phyloP scores from a whole-genome alignment of 805 yeast species.

The Wickerhamomyces canadensis region DNA sequence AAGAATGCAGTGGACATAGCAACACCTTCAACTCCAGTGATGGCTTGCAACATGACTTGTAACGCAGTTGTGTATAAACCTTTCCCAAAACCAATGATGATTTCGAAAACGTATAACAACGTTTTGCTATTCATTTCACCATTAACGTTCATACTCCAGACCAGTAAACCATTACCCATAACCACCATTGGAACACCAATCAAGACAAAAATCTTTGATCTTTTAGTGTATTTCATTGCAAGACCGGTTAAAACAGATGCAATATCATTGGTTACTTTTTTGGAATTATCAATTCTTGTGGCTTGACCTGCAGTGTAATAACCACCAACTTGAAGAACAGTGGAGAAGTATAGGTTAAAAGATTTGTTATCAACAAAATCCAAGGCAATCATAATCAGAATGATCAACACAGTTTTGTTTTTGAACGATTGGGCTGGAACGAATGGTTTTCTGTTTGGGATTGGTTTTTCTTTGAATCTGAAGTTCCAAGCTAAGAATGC shows the following conservation, averaged over 20 bases:
- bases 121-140: conserved; percentile 12
- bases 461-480: conserved; percentile 5
- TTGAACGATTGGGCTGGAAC: conserved; percentile 22
- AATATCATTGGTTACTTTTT: conserved; percentile 24
- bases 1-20: conserved; percentile 29
- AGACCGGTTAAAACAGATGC: conserved; percentile 24
- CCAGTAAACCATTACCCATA: conserved; percentile 25
- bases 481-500: conserved; percentile 21
- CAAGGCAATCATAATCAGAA: conserved; percentile 17
- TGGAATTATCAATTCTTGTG: conserved; percentile 26
- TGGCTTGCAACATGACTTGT: conserved; percentile 25
- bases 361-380: conserved; percentile 24
- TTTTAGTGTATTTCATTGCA: conserved; percentile 25
- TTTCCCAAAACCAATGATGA: conserved; percentile 26
- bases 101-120: conserved; percentile 15
- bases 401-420: conserved; percentile 16
- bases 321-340: conserved; percentile 26
- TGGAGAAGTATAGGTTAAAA: conserved; percentile 22
- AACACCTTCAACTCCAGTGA: conserved; percentile 23
- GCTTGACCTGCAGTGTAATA: conserved; percentile 25
- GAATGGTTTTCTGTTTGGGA: conserved; percentile 18
- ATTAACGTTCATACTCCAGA: conserved; percentile 19
- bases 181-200: conserved; percentile 20
- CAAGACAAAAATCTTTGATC: conserved; percentile 22
- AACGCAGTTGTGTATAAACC: conserved; percentile 22